phyloP scores from a whole-genome alignment of 805 yeast genomes.

The Metschnikowia baotianmanensis region DNA sequence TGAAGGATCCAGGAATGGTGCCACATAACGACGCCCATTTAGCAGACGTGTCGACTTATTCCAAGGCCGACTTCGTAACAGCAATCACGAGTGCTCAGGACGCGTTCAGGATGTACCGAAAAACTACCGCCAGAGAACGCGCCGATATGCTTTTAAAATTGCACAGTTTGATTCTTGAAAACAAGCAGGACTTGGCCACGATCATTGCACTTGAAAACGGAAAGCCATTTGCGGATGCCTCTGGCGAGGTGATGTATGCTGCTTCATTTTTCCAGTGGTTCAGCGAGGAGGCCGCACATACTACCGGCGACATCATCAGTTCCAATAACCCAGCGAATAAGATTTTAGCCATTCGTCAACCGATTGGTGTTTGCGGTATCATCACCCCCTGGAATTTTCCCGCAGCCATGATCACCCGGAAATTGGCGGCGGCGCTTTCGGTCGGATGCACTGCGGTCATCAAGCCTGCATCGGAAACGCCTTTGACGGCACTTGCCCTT shows the following conservation, averaged over 20 bases:
- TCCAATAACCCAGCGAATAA: conserved; percentile 48
- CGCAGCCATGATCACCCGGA: conserved; percentile 71
- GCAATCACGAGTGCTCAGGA: conserved; percentile 58
- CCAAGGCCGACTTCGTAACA: conserved; percentile 45
- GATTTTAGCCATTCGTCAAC: conserved; percentile 62
- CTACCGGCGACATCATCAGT: conserved; percentile 64
- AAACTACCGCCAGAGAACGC: conserved; percentile 56
- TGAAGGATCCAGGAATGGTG: conserved; percentile 70
- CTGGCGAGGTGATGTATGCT: conserved; percentile 64
- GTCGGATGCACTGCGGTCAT: conserved; percentile 77
- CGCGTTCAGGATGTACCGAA: conserved; percentile 53
- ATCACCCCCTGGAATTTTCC: conserved; percentile 88
- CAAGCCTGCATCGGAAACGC: conserved; percentile 78
- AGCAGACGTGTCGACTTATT: conserved; percentile 55
- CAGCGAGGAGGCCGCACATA: conserved; percentile 75
- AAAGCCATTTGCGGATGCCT: conserved; percentile 67
- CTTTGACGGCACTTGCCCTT: conserved; percentile 67
- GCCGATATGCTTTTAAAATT: conserved; percentile 50
- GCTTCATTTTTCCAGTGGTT: conserved; percentile 89
- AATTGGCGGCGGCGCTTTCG: conserved; percentile 73
- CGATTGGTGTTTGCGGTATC: conserved; percentile 80
- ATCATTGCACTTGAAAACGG: conserved; percentile 72
- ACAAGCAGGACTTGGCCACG: conserved; percentile 63
- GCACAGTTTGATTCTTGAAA: conserved; percentile 52
- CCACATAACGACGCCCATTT: conserved; percentile 40